Evolutionary conservation across 148 eudicot genomes (phyloP), one percentile per base, ranked within the genome.

Genomic region (Chenopodium quinoa): DNA sequence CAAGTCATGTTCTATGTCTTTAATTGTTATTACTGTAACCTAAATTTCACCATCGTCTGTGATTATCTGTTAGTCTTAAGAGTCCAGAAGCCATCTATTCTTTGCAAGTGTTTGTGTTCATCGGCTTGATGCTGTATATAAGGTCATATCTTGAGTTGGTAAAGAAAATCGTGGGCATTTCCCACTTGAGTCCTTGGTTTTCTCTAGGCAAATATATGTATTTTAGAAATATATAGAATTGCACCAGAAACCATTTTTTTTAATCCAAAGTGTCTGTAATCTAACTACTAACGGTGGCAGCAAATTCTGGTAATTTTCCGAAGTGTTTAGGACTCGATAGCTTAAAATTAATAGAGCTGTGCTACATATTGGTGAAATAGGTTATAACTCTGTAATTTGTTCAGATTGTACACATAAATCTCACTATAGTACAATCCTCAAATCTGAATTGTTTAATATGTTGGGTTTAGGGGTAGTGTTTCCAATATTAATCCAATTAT

Each of bases 81-180:
- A 10, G 71, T 63, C 78, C 27, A 11, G 71, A 54, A 60, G 34
- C 76, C 32, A 60, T 14, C 20, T 80, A 29, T 73, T 80, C 77
- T 65, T 74, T 80, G 52, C 54, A 75, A 75, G 31, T n/a, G 16
- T 62, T 32, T 47, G 66, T 11, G 19, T 34, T 48, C 48, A 29
- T 73, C 75, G 67, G 58, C 23, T 25, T 65, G 70, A 25, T 81
- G 50, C 79, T 82, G 70, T 75, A 69, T 54, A 77, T 75, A 76
- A 76, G 79, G 69, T 66, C 54, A 22, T 32, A 75, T 52, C 27
- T 65, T 66, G 67, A 50, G 67, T 54, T 75, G 74, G 56, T 75
- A 12, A 25, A 76, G 50, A 23, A 66, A 76, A 37, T 52, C 68
- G 40, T 76, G 69, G 75, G 70, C 75, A 32, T 48, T 67, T 68